Base-by-base conservation (phyloP, 2,329 filamentous ascomycete species). In the Pezizomycotina sp. region DNA sequence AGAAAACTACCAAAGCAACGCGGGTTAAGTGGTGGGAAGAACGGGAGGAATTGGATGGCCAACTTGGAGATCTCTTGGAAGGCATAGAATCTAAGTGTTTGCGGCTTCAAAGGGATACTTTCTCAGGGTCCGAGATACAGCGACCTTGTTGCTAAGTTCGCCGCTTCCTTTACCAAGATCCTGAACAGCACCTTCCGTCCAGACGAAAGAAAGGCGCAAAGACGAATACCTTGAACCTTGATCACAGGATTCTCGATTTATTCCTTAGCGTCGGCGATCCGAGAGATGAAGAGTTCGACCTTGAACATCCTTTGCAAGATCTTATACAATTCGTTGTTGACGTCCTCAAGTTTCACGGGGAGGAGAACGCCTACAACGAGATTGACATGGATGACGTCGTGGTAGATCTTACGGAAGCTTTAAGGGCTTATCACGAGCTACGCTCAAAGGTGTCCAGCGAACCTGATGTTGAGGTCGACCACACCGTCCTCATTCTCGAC, bases 311-410 rank as follows among this genome's bases (percentile, higher is more conserved):
- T 0, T 61, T 98, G n/a, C 82, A 77, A 48, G 89, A 98, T 54
- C 62, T 98, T 18, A 68, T 98, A 3, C 95, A 93, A 59, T 95
- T 95, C 54, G 79, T 95, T 1, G 76, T 98, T 4, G 89, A 98
- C 51, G 84, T 95, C 33, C 64, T 98, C 2, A 89, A 95, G 55
- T 95, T 98, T 57, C 81, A 92, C 49, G 89, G 89, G 10, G 91
- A 98, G 59, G 71, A 74, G 30, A 98, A 95, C 53, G 89, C 91
- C 0, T 93, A 93, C 57, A 89, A 98, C 50, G 89, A 98, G 59
- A 80, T 98, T 45, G 86, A 95, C 56, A 92, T 95, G 53, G 89
- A 98, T 49, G 62, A 68, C 48, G 91, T 98, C 71, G 73, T 84
- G 4, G 67, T 95, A 24, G 83, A 92, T 50, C 81, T 80, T 0